Conservation (phyloP, 768 basidiomycete species). For the Naganishia kalamii region DNA sequence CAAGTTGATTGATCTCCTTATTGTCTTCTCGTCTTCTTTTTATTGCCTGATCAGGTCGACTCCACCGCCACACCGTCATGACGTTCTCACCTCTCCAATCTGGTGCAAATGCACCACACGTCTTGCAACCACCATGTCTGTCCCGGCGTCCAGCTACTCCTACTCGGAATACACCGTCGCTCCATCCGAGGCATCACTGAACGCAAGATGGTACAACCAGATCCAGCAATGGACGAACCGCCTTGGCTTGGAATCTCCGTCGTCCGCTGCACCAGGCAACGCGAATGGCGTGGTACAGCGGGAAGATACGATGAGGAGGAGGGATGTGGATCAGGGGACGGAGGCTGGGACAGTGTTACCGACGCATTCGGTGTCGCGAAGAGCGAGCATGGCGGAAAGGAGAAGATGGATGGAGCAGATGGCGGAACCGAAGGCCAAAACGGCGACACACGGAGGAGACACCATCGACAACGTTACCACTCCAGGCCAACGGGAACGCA, state of each 20-base stretch:
- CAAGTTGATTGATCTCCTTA: background rate
- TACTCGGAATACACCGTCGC: conserved; percentile 15
- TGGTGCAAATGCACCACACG: background rate
- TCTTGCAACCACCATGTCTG: background rate
- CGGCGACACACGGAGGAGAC: background rate
- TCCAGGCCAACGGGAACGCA: background rate
- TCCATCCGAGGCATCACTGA: conserved; percentile 17
- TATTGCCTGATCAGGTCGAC: no score
- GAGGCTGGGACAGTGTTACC: background rate
- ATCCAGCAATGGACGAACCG: conserved; percentile 13
- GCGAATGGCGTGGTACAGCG: background rate
- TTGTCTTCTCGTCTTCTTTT: background rate
- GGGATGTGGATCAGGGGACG: background rate
- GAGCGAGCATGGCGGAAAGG: background rate
- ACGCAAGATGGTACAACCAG: conserved; percentile 16
- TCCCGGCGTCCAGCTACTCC: background rate
- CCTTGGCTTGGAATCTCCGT: background rate
- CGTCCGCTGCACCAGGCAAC: background rate
- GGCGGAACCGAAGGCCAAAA: background rate
- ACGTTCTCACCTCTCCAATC: background rate
- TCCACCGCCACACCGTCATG: no score
- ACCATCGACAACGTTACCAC: background rate
- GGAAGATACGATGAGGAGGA: background rate
- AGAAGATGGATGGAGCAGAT: background rate
- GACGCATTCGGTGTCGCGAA: background rate